phyloP scores from a whole-genome alignment of 169 alveolate species.

The Eimeria falciformis region DNA sequence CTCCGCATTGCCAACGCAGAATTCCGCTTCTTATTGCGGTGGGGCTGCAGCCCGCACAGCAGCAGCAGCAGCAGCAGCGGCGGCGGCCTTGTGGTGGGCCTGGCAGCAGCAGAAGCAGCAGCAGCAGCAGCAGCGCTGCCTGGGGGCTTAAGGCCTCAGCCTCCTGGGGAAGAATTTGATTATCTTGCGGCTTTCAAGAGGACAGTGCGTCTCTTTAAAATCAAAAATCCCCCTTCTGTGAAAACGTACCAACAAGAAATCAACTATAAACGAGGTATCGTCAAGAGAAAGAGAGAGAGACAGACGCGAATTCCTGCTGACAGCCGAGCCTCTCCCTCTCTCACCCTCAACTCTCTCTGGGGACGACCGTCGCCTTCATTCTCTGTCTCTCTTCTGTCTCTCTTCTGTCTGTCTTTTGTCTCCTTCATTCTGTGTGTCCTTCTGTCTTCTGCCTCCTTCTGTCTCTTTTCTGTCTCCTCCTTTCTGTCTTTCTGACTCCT shows the following conservation, averaged over 20 bases:
- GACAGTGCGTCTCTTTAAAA: not conserved
- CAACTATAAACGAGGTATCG: slow-evolving; percentile 24
- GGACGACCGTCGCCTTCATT: not conserved
- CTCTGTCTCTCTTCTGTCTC: not conserved
- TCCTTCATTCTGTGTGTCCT: not conserved
- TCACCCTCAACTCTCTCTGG: not conserved
- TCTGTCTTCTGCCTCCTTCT: slow-evolving; percentile 16
- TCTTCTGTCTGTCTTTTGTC: not conserved
- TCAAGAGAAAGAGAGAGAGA: not conserved
- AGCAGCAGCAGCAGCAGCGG: slow-evolving; percentile 50
- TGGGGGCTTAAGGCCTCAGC: not conserved
- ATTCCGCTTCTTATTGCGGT: slow-evolving; percentile 35
- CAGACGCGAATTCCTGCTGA: too few relatives aligned
- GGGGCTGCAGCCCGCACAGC: slow-evolving; percentile 4
- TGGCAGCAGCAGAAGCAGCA: not conserved
- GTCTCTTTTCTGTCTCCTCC: not conserved
- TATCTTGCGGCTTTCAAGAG: slow-evolving; percentile 19
- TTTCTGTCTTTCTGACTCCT: not conserved
- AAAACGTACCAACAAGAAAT: slow-evolving; percentile 32
- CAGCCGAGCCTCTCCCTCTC: not conserved
- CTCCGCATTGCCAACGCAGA: slow-evolving; percentile 72
- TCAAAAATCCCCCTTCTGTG: not conserved
- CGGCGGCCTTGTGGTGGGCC: not conserved
- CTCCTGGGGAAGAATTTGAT: not conserved
- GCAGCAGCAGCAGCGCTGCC: slow-evolving; percentile 19